phyloP scores from a whole-genome alignment of 2,329 filamentous ascomycete species.

The Talaromyces funiculosus region DNA sequence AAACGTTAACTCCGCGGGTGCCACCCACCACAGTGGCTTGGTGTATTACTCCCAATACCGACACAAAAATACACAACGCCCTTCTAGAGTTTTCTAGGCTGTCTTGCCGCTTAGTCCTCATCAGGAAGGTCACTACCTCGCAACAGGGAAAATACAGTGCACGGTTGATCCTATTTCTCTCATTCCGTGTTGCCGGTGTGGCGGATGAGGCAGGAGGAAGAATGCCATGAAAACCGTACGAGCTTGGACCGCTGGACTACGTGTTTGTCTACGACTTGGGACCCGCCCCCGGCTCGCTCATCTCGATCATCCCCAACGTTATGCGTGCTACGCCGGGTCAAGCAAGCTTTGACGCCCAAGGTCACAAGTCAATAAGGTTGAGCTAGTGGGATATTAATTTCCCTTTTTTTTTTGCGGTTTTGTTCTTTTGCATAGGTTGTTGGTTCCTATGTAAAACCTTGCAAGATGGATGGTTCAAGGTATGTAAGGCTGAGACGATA shows the following conservation, averaged over 20 bases:
- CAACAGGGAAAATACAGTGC: neutral
- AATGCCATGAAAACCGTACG: neutral
- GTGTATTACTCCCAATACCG: neutral
- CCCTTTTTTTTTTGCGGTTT: too few species aligned
- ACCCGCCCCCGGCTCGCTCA: too few species aligned
- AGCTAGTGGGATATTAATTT: too few species aligned
- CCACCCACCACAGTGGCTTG: conserved; percentile 2
- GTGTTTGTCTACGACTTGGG: too few species aligned
- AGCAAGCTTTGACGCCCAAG: too few species aligned
- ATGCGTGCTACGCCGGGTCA: too few species aligned
- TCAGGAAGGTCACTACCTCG: neutral
- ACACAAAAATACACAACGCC: neutral
- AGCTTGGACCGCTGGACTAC: neutral
- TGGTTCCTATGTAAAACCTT: too few species aligned
- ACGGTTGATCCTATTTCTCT: neutral
- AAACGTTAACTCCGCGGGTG: neutral
- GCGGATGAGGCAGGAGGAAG: neutral
- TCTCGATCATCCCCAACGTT: too few species aligned
- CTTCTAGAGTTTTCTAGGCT: neutral
- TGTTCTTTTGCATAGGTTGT: too few species aligned
- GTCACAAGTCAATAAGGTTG: too few species aligned
- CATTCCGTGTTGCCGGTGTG: neutral
- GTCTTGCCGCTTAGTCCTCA: neutral
- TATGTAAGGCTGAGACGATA: too few species aligned
- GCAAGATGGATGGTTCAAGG: too few species aligned